Conservation (phyloP, 352 stramenopile species). For the Phytophthora crassamura region DNA sequence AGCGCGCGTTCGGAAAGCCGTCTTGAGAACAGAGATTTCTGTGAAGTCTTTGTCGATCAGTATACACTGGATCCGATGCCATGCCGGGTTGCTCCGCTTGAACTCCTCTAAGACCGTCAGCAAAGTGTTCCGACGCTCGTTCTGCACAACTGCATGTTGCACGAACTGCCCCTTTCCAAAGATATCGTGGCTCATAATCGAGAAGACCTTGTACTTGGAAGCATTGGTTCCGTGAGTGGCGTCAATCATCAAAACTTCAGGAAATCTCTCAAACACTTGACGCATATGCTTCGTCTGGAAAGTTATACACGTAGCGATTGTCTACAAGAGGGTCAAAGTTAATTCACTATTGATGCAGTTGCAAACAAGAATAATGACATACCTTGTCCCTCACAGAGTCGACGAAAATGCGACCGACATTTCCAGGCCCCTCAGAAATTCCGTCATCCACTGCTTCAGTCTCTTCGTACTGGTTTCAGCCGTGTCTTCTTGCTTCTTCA, state of each 20-base stretch:
- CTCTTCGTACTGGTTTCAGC: background rate
- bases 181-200: constrained; percentile 18
- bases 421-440: constrained; percentile 23
- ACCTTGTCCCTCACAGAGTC: constrained; percentile 4
- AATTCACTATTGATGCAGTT: too few species aligned
- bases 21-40: constrained; percentile 18
- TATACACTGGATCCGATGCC: constrained; percentile 20
- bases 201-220: constrained; percentile 29
- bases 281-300: constrained; percentile 20
- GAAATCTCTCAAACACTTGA: constrained; percentile 14
- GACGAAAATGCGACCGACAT: constrained; percentile 24
- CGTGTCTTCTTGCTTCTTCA: constrained; percentile 2
- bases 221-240: constrained; percentile 22
- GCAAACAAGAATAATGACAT: too few species aligned
- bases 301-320: constrained; percentile 22
- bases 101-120: constrained; percentile 23
- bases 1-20: constrained; percentile 11
- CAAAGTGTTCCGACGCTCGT: constrained; percentile 21
- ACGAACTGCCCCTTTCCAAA: constrained; percentile 27
- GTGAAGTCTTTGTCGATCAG: constrained; percentile 44
- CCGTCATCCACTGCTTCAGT: constrained; percentile 14
- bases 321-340: too few species aligned
- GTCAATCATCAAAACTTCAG: constrained; percentile 22
- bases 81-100: constrained; percentile 28
- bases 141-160: constrained; percentile 30